Conservation (phyloP, 805 yeast species). For the Wickerhamiella azymoides region DNA sequence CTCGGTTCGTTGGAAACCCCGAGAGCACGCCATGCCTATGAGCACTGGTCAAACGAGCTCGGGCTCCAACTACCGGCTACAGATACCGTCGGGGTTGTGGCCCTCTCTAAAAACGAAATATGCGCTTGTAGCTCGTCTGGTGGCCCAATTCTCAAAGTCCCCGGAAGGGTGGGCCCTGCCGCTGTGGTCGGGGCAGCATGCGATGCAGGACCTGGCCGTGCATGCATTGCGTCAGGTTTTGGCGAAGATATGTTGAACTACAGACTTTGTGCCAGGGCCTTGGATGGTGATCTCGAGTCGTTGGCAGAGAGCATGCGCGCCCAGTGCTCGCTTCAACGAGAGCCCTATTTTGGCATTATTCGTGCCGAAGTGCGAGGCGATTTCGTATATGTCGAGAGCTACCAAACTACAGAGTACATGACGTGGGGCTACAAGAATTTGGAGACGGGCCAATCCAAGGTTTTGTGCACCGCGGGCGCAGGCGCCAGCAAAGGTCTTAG, state of each 20-base stretch:
- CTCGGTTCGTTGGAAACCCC: constrained; percentile 13
- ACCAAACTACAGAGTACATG: constrained; percentile 16
- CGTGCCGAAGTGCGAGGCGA: constrained; percentile 1
- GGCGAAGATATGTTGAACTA: constrained; percentile 29
- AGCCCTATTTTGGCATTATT: constrained; percentile 12
- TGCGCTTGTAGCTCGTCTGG: constrained; percentile 30
- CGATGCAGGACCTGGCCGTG: constrained; percentile 12
- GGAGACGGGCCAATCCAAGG: not conserved
- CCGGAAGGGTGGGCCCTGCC: constrained; percentile 32
- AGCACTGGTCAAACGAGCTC: constrained; percentile 12
- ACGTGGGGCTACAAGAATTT: not conserved
- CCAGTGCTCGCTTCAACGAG: constrained; percentile 1
- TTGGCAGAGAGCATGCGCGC: constrained; percentile 1
- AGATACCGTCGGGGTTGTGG: constrained; percentile 31
- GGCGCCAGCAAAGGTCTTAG: not conserved
- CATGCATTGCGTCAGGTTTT: constrained; percentile 20
- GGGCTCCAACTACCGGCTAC: constrained; percentile 10
- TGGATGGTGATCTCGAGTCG: not conserved
- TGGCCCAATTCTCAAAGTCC: constrained; percentile 25
- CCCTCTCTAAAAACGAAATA: constrained; percentile 19
- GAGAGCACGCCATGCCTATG: constrained; percentile 11
- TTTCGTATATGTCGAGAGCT: constrained; percentile 13
- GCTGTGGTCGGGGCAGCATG: constrained; percentile 29
- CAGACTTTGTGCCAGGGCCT: constrained; percentile 19
- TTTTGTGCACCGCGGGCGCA: not conserved